These are phyloP conservation scores for Nicotiana tomentosiformis DNA, from an alignment of 257 asterid genomes.

Conservation along the genomic window DNA sequence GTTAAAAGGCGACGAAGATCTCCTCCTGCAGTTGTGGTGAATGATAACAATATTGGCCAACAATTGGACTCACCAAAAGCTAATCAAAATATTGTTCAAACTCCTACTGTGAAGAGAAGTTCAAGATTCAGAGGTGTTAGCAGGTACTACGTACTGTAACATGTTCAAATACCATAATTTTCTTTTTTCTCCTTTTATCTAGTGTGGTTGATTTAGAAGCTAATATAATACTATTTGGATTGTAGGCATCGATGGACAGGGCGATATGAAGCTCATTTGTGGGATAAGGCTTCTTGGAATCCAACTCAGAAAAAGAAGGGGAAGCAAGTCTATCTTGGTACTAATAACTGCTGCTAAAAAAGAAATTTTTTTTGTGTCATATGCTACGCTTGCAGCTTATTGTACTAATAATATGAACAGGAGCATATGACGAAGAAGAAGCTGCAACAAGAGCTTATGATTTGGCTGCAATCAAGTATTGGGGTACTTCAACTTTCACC, in stretches of 20 bases:
- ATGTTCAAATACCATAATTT: neutral
- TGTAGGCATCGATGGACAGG: slow-evolving; percentile 67
- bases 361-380: neutral
- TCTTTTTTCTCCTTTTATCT: neutral
- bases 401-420: slow-evolving; percentile 7
- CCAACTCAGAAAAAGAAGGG: slow-evolving; percentile 61
- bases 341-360: neutral
- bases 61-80: slow-evolving; percentile 17
- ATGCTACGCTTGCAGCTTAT: neutral
- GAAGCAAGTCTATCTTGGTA: slow-evolving; percentile 73
- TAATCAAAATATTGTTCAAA: slow-evolving; percentile 17
- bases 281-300: slow-evolving; percentile 64
- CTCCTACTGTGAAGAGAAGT: slow-evolving; percentile 48
- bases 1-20: slow-evolving; percentile 56
- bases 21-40: slow-evolving; percentile 14
- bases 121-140: slow-evolving; percentile 50
- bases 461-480: slow-evolving; percentile 48
- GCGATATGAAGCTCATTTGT: slow-evolving; percentile 53
- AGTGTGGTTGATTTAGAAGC: neutral
- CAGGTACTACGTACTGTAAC: slow-evolving; percentile 16
- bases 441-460: slow-evolving; percentile 54
- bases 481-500: slow-evolving; percentile 47
- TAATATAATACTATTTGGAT: neutral
- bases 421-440: slow-evolving; percentile 55
- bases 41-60: slow-evolving; percentile 5